Base-by-base conservation (phyloP, 2,329 filamentous ascomycete species). In the Atkinsonella texensis region DNA sequence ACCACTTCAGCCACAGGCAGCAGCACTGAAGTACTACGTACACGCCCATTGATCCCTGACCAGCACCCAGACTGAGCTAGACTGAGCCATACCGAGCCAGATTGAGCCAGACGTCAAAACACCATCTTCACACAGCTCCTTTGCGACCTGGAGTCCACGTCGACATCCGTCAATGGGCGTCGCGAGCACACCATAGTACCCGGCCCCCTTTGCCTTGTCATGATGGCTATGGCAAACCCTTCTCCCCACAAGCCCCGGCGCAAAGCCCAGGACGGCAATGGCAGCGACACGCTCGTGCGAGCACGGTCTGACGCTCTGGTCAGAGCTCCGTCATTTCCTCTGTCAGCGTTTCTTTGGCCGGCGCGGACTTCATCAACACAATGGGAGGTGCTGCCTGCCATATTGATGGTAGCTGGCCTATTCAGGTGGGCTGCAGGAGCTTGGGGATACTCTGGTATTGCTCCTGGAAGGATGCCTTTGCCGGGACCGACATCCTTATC, bases 271-370 rank as follows among this genome's bases (percentile, higher is more conserved):
- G 63, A 68, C 41, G 67, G 67, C 54, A 65, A 68, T 55, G 67
- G 63, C 50, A 64, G 64, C 60, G 68, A 70, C 55, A 67, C 70
- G 58, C 58, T 49, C 7, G 33, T 51, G 43, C 59, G 58, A 31
- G 32, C 55, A 40, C 63, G 60, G 32, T 51, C 60, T 49, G 76
- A 79, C 56, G 64, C 71, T 48, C 67, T 77, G 51, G 67, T 77
- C 49, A 73, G 75, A 48, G 69, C 73, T 42, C 91, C 91, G 33
- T 81, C 87, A 4, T 97, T 96, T 63, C 91, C 93, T 41, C 77
- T 98, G 20, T 89, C 89, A 1, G 84, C 90, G n/a, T 91, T 98
- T 63, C 79, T 98, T 48, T 95, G 91, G 88, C 89, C 90, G 48
- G 87, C 89, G 20, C 84, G 90, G 56, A 84, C 84, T 49, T 85